Conservation (phyloP, 805 yeast species). For the Saccharomycopsis fodiens region DNA sequence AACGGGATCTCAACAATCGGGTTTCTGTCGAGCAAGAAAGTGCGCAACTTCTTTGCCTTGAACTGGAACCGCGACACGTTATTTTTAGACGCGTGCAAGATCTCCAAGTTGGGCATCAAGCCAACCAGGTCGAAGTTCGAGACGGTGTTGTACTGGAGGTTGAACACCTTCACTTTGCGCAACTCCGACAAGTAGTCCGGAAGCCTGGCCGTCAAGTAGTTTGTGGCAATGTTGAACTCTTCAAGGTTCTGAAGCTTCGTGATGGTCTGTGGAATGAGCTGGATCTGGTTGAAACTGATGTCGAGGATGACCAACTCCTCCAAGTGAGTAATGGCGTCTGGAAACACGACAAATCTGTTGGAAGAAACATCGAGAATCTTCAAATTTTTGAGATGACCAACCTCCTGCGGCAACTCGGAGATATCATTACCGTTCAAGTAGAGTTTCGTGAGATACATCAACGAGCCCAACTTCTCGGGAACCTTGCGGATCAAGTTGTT, state of each 20-base stretch:
- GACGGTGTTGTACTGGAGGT: conserved; percentile 63
- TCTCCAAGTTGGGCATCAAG: conserved; percentile 54
- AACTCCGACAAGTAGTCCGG: conserved; percentile 49
- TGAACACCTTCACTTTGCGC: conserved; percentile 56
- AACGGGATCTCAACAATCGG: conserved; percentile 69
- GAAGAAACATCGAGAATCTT: conserved; percentile 69
- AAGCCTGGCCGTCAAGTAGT: conserved; percentile 45
- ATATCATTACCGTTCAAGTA: conserved; percentile 73
- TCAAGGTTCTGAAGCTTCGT: conserved; percentile 53
- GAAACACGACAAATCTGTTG: conserved; percentile 56
- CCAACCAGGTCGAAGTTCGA: conserved; percentile 39
- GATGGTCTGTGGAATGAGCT: conserved; percentile 51
- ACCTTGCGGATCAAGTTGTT: conserved; percentile 66
- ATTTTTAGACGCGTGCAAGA: conserved; percentile 68
- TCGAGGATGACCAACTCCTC: conserved; percentile 58
- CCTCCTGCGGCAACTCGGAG: conserved; percentile 50
- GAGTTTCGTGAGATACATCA: conserved; percentile 48
- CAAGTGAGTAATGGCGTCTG: conserved; percentile 58
- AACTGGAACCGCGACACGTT: conserved; percentile 64
- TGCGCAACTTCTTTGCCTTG: conserved; percentile 52
- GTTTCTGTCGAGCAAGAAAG: conserved; percentile 70
- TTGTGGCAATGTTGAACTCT: conserved; percentile 68
- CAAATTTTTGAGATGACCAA: conserved; percentile 47
- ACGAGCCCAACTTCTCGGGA: conserved; percentile 45
- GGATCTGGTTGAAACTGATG: conserved; percentile 71